These are phyloP conservation scores for Penicillium sp. DNA, from an alignment of 2,329 filamentous ascomycete species.

Conservation along the genomic window DNA sequence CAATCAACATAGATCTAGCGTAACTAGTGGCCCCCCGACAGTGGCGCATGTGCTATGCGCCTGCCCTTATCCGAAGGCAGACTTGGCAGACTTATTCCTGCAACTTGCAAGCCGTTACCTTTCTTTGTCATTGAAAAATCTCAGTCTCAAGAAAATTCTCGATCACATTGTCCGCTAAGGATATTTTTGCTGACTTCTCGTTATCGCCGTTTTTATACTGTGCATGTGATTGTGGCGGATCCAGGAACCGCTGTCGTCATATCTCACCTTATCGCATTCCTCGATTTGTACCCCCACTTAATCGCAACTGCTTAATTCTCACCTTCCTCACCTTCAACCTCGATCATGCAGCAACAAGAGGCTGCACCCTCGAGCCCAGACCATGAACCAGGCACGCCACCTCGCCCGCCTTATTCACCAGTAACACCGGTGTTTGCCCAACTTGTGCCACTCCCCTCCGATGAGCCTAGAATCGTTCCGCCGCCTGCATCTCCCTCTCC, in stretches of 20 bases:
- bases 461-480: slow-evolving; percentile 32
- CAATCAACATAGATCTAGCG: no score
- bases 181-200: not conserved
- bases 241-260: slow-evolving; percentile 20
- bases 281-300: slow-evolving; percentile 8
- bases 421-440: slow-evolving; percentile 45
- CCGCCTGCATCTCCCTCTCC: slow-evolving; percentile 31
- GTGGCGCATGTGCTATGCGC: not conserved
- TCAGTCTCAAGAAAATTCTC: not conserved
- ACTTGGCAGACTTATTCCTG: no score
- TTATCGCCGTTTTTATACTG: not conserved
- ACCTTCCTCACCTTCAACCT: slow-evolving; percentile 4
- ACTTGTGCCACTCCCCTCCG: slow-evolving; percentile 30
- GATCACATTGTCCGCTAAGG: no score
- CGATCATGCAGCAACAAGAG: slow-evolving; percentile 17
- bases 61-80: not conserved
- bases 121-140: not conserved
- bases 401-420: slow-evolving; percentile 47
- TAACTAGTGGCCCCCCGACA: not conserved
- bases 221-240: slow-evolving; percentile 6
- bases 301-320: not conserved
- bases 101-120: not conserved
- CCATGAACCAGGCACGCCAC: slow-evolving; percentile 38
- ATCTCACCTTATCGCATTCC: slow-evolving; percentile 9
- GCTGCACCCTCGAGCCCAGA: slow-evolving; percentile 13